Evolutionary conservation across 345 rosid genomes (phyloP), one percentile per base, ranked within the genome.

Genomic region (Populus pruinosa): DNA sequence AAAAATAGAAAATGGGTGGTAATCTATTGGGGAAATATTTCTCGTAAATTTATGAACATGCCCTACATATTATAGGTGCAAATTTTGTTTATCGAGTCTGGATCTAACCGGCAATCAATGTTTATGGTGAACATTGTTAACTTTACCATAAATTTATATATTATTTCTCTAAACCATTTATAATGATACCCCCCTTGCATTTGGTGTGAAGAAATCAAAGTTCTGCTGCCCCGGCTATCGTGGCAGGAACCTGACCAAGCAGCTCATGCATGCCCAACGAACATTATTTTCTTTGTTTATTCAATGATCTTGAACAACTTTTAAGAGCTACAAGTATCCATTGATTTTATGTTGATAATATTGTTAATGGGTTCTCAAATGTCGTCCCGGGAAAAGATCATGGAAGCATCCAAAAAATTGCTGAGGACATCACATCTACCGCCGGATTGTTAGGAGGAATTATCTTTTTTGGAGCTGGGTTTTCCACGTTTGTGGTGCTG

Each of bases 361-460:
- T 56, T 2, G 1, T 8, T 8, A 12, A 21, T 10, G 63, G 63
- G 4, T 7, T 8, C 29, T n/a, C 27, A 8, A 67, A 35, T 29
- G 70, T 35, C 35, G 8, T 56, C 29, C 25, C 36, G 36, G 38
- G 41, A 18, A 17, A 6, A 67, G 12, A 67, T 35, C 23, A 35
- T 2, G 6, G 4, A 67, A 36, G 53, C 53, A 17, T 18, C 47
- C 8, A 36, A 43, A 59, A 33, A 14, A 38, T 21, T 14, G 31
- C 2, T 3, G 2, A 10, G 16, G 78, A 65, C 80, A 74, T 78
- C 86, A 41, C 77, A 87, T 81, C 85, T 66, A 69, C 67, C 90
- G 84, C 85, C 83, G 88, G 87, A 83, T 78, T 82, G 66, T 16
- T 6, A 64, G 90, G 87, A 72, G 64, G 59, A 73, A 69, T 33